A percentile compares a stretch with the other conserved stretches of the same genome.
Evolutionary conservation across 306 rosid species (phyloP).

Genomic region (Pyrus pyrifolia): DNA sequence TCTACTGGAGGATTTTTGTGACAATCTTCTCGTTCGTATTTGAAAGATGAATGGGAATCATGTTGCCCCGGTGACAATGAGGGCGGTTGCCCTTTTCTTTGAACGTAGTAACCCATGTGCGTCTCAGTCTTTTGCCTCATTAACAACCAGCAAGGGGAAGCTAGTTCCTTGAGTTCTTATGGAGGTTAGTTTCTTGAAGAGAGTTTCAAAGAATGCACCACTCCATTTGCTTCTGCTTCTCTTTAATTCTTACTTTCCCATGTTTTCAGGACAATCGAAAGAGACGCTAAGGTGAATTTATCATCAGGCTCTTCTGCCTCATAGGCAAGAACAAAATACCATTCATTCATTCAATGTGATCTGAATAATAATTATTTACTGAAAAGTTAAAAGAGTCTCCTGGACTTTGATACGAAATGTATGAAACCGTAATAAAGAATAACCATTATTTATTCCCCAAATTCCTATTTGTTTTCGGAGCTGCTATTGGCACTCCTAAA

Average conservation of each 20-base stretch:
- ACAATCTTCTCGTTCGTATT: not conserved
- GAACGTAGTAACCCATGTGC: too few relatives aligned
- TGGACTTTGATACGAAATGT: not conserved
- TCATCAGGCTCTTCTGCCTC: not conserved
- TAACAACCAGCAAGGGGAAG: not conserved
- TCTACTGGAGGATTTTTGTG: not conserved
- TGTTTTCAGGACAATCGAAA: too few relatives aligned
- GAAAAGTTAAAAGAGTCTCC: not conserved
- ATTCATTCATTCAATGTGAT: too few relatives aligned
- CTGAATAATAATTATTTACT: not conserved
- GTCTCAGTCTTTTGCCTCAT: not conserved
- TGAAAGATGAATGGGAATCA: not conserved
- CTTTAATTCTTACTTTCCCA: too few relatives aligned
- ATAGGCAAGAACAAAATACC: not conserved
- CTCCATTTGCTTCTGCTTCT: too few relatives aligned
- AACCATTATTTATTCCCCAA: not conserved
- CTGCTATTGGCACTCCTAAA: not conserved
- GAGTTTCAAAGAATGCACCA: too few relatives aligned
- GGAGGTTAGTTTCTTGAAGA: too few relatives aligned
- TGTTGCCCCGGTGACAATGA: not conserved
- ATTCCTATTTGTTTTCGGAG: not conserved
- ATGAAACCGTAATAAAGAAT: too few relatives aligned
- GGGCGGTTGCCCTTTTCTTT: not conserved
- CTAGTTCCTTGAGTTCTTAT: not conserved
- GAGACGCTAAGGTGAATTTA: not conserved